A percentile compares a stretch with the other conserved stretches of the same genome.
These are phyloP conservation scores for Iris macrosiphon DNA, from an alignment of 106 monocot genomes.

Conservation along the genomic window DNA sequence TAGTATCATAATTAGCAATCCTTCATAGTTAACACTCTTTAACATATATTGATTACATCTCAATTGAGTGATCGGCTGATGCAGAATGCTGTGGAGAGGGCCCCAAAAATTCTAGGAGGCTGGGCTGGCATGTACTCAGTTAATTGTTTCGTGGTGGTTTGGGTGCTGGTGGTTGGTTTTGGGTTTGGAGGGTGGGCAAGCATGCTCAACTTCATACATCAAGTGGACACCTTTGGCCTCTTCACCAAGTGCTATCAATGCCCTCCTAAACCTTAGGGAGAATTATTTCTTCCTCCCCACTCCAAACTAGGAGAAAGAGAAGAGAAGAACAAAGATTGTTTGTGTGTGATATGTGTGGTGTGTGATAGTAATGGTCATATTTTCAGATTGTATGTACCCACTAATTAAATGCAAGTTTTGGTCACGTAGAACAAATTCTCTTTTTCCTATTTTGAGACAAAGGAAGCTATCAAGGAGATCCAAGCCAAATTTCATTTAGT, in stretches of 20 bases:
- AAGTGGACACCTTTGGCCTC: slow-evolving; percentile 67
- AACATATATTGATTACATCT: too few species aligned
- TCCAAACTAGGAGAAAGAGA: background rate
- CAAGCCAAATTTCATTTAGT: too few species aligned
- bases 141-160: slow-evolving; percentile 72
- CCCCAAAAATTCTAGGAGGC: slow-evolving; percentile 50
- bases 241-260: slow-evolving; percentile 92
- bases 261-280: slow-evolving; percentile 30
- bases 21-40: background rate
- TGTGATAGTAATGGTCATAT: background rate
- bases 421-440: too few species aligned
- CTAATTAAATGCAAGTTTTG: slow-evolving; percentile 10
- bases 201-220: slow-evolving; percentile 62
- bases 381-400: slow-evolving; percentile 18
- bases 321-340: background rate
- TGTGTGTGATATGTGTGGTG: background rate
- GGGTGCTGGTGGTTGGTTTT: slow-evolving; percentile 81
- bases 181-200: slow-evolving; percentile 95
- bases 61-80: slow-evolving; percentile 8
- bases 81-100: slow-evolving; percentile 85
- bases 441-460: too few species aligned
- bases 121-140: slow-evolving; percentile 60
- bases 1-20: too few species aligned
- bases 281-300: background rate
- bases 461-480: too few species aligned